These are phyloP conservation scores for Myochromella boudieri DNA, from an alignment of 768 basidiomycete genomes.

Conservation along the genomic window DNA sequence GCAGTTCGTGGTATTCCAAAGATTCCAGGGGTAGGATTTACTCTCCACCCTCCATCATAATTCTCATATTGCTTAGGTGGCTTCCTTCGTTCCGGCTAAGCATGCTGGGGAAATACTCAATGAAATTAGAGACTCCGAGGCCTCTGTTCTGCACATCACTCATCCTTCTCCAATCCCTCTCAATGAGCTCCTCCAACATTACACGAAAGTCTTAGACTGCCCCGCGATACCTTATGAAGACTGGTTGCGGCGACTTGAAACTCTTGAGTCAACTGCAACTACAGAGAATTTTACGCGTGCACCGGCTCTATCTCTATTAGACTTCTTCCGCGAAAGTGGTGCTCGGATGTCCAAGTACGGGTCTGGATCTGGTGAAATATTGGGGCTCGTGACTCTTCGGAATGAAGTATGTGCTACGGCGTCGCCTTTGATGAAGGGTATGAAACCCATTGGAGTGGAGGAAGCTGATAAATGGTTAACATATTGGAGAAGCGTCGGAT, in stretches of 20 bases:
- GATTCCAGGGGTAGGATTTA: neutral
- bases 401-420: neutral
- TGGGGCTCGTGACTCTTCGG: conserved; percentile 5
- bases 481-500: conserved; percentile 9
- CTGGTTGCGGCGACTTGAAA: neutral
- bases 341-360: too few relatives aligned
- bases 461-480: conserved; percentile 8
- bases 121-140: conserved; percentile 12
- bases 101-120: conserved; percentile 15
- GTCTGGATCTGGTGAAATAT: neutral
- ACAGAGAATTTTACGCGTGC: too few relatives aligned
- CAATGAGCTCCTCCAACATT: neutral
- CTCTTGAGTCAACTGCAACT: too few relatives aligned
- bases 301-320: conserved; percentile 1
- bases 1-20: conserved; percentile 1
- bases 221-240: neutral
- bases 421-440: neutral
- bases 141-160: conserved; percentile 2
- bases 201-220: neutral
- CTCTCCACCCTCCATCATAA: neutral
- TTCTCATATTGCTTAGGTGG: too few relatives aligned
- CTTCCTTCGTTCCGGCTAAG: conserved; percentile 23
- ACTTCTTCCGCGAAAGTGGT: neutral
- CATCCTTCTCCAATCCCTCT: conserved; percentile 18
- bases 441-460: neutral